Conservation (phyloP, 2,329 filamentous ascomycete genomes). For the Colletotrichum orchidophilum region DNA sequence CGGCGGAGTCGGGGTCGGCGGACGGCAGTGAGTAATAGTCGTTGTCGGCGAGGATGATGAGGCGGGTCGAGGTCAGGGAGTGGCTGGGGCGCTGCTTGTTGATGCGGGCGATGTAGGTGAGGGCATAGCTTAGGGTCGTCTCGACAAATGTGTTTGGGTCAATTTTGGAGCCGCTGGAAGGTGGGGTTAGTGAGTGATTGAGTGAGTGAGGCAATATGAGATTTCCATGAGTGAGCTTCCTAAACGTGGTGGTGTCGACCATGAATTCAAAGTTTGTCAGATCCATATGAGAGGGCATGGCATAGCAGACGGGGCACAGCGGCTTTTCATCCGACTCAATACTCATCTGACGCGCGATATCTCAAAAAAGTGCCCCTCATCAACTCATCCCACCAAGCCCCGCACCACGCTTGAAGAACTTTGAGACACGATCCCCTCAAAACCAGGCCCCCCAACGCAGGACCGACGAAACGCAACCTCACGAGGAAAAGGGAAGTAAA, state of each 20-base stretch:
- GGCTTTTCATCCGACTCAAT: not conserved
- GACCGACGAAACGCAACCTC: not conserved
- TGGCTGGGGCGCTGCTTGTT: conserved; percentile 47
- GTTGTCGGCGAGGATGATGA: conserved; percentile 93
- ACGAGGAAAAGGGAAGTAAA: conserved; percentile 18
- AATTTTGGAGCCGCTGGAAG: conserved; percentile 27
- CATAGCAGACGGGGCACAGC: not conserved
- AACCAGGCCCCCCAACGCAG: not conserved
- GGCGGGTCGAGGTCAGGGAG: conserved; percentile 72
- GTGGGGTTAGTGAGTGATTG: not conserved
- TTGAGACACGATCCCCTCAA: not conserved
- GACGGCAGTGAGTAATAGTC: conserved; percentile 86
- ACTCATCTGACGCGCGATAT: conserved; percentile 4
- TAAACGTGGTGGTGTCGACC: not conserved
- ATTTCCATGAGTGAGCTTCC: no score
- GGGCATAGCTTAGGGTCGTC: conserved; percentile 85
- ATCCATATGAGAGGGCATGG: not conserved
- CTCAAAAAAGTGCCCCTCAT: not conserved
- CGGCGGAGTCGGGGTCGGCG: conserved; percentile 39
- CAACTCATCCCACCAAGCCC: not conserved
- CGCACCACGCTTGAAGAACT: not conserved
- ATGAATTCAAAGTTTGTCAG: not conserved
- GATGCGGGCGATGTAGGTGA: conserved; percentile 77
- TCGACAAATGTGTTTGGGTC: conserved; percentile 86
- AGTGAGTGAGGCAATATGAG: no score